These are phyloP conservation scores for Phytophthora hibernalis DNA, from an alignment of 352 stramenopile species.

Conservation along the genomic window DNA sequence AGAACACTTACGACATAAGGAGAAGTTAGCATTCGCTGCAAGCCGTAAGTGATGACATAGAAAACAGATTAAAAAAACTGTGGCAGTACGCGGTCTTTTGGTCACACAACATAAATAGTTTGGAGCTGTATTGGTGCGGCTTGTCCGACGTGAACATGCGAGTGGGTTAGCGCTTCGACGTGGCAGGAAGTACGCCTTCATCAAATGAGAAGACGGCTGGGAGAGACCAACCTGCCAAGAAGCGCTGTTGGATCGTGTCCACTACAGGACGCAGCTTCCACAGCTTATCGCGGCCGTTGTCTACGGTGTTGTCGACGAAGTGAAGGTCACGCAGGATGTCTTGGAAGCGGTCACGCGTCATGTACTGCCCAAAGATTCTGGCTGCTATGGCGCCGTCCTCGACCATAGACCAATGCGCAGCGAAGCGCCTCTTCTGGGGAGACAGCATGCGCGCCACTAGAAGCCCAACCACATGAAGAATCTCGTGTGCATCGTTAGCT, in stretches of 20 bases:
- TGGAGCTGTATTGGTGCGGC: conserved; percentile 36
- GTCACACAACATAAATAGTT: conserved; percentile 46
- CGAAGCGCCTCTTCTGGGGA: conserved; percentile 23
- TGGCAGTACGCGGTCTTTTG: conserved; percentile 20
- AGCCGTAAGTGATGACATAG: not conserved
- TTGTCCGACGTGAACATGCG: conserved; percentile 49
- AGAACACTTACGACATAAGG: conserved; percentile 8
- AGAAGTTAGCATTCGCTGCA: not conserved
- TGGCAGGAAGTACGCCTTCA: conserved; percentile 32
- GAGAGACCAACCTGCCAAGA: conserved; percentile 13
- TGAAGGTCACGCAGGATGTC: conserved; percentile 27
- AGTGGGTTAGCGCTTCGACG: conserved; percentile 38
- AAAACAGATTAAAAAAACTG: conserved; percentile 17
- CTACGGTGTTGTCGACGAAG: conserved; percentile 14
- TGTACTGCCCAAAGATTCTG: conserved; percentile 23
- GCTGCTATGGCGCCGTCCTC: conserved; percentile 14
- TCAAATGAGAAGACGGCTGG: conserved; percentile 32
- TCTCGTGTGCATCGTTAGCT: conserved; percentile 7
- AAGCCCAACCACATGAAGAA: conserved; percentile 28
- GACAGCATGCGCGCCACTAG: conserved; percentile 30
- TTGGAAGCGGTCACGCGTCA: conserved; percentile 21
- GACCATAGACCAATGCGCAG: conserved; percentile 22
- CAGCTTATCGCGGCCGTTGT: conserved; percentile 17
- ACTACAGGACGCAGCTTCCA: conserved; percentile 26
- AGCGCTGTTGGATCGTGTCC: conserved; percentile 15